Percentiles rank a stretch among this genome's conserved stretches.
Evolutionary conservation across 2,329 filamentous ascomycete genomes (phyloP).

Genomic region (Fusarium secorum): DNA sequence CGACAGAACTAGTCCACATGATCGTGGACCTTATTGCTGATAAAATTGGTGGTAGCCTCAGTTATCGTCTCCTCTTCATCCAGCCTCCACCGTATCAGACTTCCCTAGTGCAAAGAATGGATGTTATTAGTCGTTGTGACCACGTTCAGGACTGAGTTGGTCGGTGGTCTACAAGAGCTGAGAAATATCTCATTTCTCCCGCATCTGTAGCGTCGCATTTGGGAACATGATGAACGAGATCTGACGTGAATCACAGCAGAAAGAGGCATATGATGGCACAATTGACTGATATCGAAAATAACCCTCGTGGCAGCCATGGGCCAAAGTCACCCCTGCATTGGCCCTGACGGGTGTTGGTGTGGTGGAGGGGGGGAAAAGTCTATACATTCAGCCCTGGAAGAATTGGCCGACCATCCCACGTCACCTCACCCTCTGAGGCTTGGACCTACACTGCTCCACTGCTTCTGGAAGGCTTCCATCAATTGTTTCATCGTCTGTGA

Average conservation of each 20-base stretch:
- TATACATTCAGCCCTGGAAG: conserved; percentile 33
- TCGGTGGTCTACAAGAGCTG: background rate
- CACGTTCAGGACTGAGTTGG: background rate
- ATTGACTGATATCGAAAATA: conserved; percentile 21
- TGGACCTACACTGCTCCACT: conserved; percentile 28
- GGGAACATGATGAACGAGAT: conserved; percentile 21
- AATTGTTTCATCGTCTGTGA: conserved; percentile 40
- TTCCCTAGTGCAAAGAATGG: conserved; percentile 23
- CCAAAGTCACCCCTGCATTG: conserved; percentile 39
- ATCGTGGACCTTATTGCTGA: conserved; percentile 17
- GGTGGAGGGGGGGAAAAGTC: conserved; percentile 8
- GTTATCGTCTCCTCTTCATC: conserved; percentile 14
- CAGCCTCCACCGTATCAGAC: conserved; percentile 37
- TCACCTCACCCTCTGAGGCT: conserved; percentile 4
- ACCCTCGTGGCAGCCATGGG: conserved; percentile 42
- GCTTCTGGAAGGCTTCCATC: conserved; percentile 43
- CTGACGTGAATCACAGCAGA: conserved; percentile 36
- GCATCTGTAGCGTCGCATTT: conserved; percentile 30
- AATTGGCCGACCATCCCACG: conserved; percentile 17
- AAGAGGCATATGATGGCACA: conserved; percentile 38
- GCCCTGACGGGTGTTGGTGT: conserved; percentile 15
- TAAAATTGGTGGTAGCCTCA: conserved; percentile 34
- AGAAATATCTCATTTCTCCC: conserved; percentile 2
- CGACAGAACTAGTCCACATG: conserved; percentile 25
- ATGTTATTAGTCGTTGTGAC: background rate